Percentiles rank a stretch among this genome's conserved stretches.
Evolutionary conservation across 2,329 filamentous ascomycete species (phyloP).

Genomic region (Camptophora hylomeconis): DNA sequence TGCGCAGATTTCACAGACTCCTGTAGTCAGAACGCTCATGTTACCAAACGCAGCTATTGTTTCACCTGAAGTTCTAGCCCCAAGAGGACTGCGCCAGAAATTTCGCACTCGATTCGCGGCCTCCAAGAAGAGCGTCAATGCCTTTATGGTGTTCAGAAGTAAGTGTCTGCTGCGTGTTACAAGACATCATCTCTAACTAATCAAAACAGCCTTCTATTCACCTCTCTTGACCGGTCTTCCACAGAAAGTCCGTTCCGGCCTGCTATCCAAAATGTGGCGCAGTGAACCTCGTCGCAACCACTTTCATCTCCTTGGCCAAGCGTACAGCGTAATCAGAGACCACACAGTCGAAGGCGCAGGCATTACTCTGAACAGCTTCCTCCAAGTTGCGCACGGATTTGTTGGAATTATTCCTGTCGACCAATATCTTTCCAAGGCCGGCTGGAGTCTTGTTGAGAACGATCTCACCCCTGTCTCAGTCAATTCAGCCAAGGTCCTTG

Average conservation of each 20-base stretch:
- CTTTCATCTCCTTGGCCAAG: slow-evolving; percentile 41
- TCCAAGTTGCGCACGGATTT: slow-evolving; percentile 31
- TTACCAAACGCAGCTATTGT: not conserved
- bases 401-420: slow-evolving; percentile 35
- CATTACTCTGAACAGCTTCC: slow-evolving; percentile 35
- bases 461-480: too few species aligned
- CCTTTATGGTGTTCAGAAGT: slow-evolving; percentile 28
- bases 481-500: too few species aligned
- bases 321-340: slow-evolving; percentile 42
- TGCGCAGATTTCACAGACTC: not conserved
- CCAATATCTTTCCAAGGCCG: slow-evolving; percentile 33
- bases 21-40: slow-evolving; percentile 1
- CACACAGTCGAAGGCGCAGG: slow-evolving; percentile 33
- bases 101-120: slow-evolving; percentile 4
- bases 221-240: slow-evolving; percentile 32
- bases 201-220: slow-evolving; percentile 33
- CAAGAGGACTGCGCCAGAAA: not conserved
- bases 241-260: slow-evolving; percentile 41
- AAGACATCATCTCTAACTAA: slow-evolving; percentile 4
- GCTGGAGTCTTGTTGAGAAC: too few species aligned
- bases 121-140: slow-evolving; percentile 22
- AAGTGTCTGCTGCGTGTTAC: slow-evolving; percentile 13
- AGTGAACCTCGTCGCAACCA: slow-evolving; percentile 37
- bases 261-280: slow-evolving; percentile 37
- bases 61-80: not conserved